A percentile compares a stretch with the other conserved stretches of the same genome.
phyloP scores from a whole-genome alignment of 2,329 filamentous ascomycete genomes.

The Hypoxylon sp. region DNA sequence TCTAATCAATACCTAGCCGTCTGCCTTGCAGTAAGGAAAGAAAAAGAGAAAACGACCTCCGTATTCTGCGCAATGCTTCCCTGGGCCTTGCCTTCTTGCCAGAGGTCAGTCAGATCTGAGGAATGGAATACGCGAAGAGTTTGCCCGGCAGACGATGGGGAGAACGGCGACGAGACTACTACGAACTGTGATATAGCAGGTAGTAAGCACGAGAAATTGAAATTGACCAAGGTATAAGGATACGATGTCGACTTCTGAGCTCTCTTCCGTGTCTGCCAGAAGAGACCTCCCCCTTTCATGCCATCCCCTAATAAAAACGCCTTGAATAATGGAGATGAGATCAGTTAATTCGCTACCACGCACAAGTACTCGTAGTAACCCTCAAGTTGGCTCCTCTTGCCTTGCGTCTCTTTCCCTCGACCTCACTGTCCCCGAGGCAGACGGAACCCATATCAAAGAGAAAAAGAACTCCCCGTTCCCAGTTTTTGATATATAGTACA shows the following conservation, averaged over 20 bases:
- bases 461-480: too few species aligned
- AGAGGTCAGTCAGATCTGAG: constrained; percentile 2
- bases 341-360: background rate
- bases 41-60: constrained; percentile 5
- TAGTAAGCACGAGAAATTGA: constrained; percentile 26
- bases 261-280: too few species aligned
- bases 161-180: background rate
- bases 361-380: background rate
- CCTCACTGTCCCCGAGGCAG: background rate
- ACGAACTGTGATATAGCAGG: constrained; percentile 14
- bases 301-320: background rate
- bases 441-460: too few species aligned
- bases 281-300: background rate
- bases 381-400: too few species aligned
- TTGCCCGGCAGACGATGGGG: too few species aligned
- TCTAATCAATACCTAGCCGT: constrained; percentile 26
- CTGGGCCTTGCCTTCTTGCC: background rate
- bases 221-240: constrained; percentile 25
- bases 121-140: constrained; percentile 5
- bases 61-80: background rate
- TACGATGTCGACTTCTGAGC: too few species aligned
- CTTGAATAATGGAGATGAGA: background rate
- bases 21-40: constrained; percentile 2
- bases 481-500: too few species aligned
- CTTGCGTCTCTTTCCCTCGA: background rate